phyloP scores from a whole-genome alignment of 1,284 basidiomycete genomes.

The Xanthoconium separans region DNA sequence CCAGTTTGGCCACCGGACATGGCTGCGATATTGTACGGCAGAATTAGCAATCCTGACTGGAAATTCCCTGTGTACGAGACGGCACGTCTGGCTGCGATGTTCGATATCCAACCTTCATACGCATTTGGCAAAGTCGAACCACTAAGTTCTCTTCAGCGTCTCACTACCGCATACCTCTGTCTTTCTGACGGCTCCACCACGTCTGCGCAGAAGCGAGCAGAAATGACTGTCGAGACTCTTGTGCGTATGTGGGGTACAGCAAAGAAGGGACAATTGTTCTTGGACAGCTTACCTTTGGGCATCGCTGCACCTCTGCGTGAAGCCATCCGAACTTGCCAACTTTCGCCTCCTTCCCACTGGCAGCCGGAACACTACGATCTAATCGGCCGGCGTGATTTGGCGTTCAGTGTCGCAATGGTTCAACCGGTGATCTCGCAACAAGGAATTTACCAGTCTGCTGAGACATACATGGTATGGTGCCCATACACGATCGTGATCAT shows the following conservation, averaged over 20 bases:
- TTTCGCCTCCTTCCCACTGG: conserved; percentile 75
- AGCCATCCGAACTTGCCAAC: conserved; percentile 77
- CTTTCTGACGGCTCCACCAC: conserved; percentile 51
- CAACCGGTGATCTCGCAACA: conserved; percentile 31
- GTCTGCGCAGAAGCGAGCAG: conserved; percentile 59
- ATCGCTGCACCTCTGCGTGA: conserved; percentile 81
- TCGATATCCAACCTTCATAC: conserved; percentile 54
- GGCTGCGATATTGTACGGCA: conserved; percentile 60
- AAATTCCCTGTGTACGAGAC: conserved; percentile 54
- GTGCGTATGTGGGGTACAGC: conserved; percentile 48
- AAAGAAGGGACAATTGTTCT: conserved; percentile 39
- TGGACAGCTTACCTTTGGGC: conserved; percentile 65
- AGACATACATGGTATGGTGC: conserved; percentile 47
- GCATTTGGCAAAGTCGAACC: conserved; percentile 62
- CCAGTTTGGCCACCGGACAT: conserved; percentile 71
- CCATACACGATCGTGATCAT: conserved; percentile 1
- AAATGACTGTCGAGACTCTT: conserved; percentile 62
- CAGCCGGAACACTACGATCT: conserved; percentile 68
- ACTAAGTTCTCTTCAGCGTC: conserved; percentile 46
- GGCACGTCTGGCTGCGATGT: conserved; percentile 47
- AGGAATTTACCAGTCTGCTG: conserved; percentile 32
- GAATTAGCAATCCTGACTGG: conserved; percentile 59
- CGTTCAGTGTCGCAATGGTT: conserved; percentile 37
- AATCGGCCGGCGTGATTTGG: conserved; percentile 80
- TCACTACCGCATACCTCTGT: conserved; percentile 54